Evolutionary conservation across 2,329 filamentous ascomycete species (phyloP), one percentile per base, ranked within the genome.

Genomic region (Colletotrichum caudatum): DNA sequence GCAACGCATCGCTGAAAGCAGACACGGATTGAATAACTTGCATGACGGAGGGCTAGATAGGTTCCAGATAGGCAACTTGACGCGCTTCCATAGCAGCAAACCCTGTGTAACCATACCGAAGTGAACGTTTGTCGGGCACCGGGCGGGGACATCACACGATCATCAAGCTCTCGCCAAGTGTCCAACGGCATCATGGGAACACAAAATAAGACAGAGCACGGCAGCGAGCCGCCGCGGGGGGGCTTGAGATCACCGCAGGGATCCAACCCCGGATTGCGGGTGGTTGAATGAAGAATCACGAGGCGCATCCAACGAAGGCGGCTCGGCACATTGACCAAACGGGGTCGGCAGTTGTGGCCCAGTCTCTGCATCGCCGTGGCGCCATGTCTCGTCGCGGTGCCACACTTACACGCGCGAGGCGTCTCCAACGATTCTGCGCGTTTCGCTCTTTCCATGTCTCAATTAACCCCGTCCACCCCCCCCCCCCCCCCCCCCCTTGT

Each of bases 21-120:
- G 53, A 7, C 3, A 6, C 7, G 3, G 7, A 11, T 3, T 23
- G 35, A 37, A 23, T 8, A 8, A 33, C 37, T 29, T 23, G 20
- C 41, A 35, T n/a, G 48, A 7, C 37, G 41, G 11, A 59, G 41
- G 53, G 18, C 39, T 59, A 66, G 37, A 37, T 48, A 64, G 26
- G 63, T 8, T 6, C 29, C 14, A 1, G n/a, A 20, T 48, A 51
- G 41, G 48, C 53, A 41, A 66, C 18, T 51, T 37, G 54, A 48
- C 33, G 46, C 12, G 12, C 9, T 39, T 37, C 20, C 6, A 39
- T 26, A n/a, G 33, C 20, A 23, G 12, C 2, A 6, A 39, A 5
- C 1, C 35, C 2, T 20, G 7, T 37, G 35, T 23, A 2, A 39
- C 35, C 33, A 23, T 16, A 3, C 20, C 33, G 5, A 56, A 35